Evolutionary conservation across 768 basidiomycete genomes (phyloP).

Genomic region (Candolleomyces aberdarensis): DNA sequence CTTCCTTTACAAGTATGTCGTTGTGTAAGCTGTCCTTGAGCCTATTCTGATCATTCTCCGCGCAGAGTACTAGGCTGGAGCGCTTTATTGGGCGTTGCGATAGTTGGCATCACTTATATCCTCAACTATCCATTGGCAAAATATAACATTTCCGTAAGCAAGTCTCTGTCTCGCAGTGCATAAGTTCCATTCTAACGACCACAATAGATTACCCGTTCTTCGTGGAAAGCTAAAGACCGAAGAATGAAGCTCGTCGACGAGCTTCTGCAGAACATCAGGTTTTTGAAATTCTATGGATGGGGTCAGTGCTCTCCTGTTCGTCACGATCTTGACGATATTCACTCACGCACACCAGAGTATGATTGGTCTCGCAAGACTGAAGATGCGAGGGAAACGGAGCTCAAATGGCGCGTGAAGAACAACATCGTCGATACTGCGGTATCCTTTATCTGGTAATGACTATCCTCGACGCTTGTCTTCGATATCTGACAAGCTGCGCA

Average conservation of each 20-base stretch:
- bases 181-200: not conserved
- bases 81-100: slow-evolving; percentile 65
- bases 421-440: slow-evolving; percentile 58
- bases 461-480: not conserved
- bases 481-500: slow-evolving; percentile 19
- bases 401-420: slow-evolving; percentile 64
- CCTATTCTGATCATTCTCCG: slow-evolving; percentile 2
- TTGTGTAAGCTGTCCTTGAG: not conserved
- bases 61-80: slow-evolving; percentile 74
- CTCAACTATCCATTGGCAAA: slow-evolving; percentile 69
- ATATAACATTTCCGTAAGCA: slow-evolving; percentile 57
- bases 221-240: slow-evolving; percentile 62
- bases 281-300: slow-evolving; percentile 77
- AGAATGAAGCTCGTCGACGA: slow-evolving; percentile 75
- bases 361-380: slow-evolving; percentile 56
- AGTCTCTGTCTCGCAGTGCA: not conserved
- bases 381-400: slow-evolving; percentile 56
- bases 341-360: slow-evolving; percentile 38
- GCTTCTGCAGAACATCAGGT: slow-evolving; percentile 69
- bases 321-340: not conserved
- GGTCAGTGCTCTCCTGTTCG: slow-evolving; percentile 34
- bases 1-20: slow-evolving; percentile 67
- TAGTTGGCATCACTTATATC: slow-evolving; percentile 57
- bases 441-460: slow-evolving; percentile 61
- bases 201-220: slow-evolving; percentile 49